Evolutionary conservation across 1,284 basidiomycete genomes (phyloP), one percentile per base, ranked within the genome.

Genomic region (Erythrobasidium hasegawianum): DNA sequence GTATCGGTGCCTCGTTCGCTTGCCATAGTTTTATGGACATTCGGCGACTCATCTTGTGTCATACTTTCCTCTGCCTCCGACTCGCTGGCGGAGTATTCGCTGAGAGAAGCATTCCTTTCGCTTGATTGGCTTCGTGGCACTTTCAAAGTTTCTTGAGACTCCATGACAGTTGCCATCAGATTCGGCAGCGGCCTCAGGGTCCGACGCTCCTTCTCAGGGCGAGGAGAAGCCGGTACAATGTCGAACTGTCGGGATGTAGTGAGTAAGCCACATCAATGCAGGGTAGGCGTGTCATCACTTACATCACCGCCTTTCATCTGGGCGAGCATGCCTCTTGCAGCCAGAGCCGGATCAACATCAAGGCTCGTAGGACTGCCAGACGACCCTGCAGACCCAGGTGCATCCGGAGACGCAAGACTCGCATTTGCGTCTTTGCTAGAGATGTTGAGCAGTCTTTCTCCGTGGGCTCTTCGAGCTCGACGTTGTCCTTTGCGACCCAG

Each of bases 381-480:
- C 4, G 43, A 47, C 7, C 43, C 22, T 24, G 16, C 43, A 47
- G 22, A 24, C 16, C 43, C 43, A n/a, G 43, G 43, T 16, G 43
- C 16, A 14, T 47, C 22, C n/a, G n/a, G 8, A 5, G 14, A 8
- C 8, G 43, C 5, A 14, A 24, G 5, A 16, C 22, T 16, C 7
- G 16, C 43, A 8, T 18, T 24, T 16, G 14, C 14, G 11, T 29
- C 38, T 10, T 27, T 43, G 47, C 29, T 40, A 27, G 61, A 56
- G 11, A 57, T 20, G 24, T 29, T 57, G 33, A 33, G 33, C 20
- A 57, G 26, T 20, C 61, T 33, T 2, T 53, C 61, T 26, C 20
- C 61, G 20, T 64, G 61, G 16, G 61, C 61, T 20, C 54, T 55
- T 22, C 62, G 24, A n/a, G 62, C 62, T 26, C 62, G 41, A 1